These are phyloP conservation scores for Epichloe gansuensis DNA, from an alignment of 2,329 filamentous ascomycete species.

Conservation along the genomic window DNA sequence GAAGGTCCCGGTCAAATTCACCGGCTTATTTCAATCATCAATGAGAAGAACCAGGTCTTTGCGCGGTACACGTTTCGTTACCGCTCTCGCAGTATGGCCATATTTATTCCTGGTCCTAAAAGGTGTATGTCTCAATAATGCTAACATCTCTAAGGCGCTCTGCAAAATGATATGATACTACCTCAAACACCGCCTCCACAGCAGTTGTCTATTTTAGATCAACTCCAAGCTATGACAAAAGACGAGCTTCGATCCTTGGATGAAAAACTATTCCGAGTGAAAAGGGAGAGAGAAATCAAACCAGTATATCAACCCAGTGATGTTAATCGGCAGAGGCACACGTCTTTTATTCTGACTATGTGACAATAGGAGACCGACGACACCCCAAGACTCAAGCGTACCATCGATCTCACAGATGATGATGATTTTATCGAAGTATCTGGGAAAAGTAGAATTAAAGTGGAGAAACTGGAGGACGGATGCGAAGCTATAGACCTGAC, in stretches of 20 bases:
- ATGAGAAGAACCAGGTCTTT: not conserved
- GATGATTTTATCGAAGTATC: not conserved
- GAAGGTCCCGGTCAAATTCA: not conserved
- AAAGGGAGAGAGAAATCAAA: constrained; percentile 3
- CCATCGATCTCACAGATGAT: constrained; percentile 7
- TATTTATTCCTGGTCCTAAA: not conserved
- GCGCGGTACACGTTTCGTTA: constrained; percentile 11
- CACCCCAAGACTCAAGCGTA: not conserved
- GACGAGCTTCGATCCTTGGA: constrained; percentile 12
- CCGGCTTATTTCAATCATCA: too few species aligned
- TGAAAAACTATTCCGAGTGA: constrained; percentile 7
- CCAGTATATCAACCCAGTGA: not conserved
- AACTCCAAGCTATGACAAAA: constrained; percentile 7
- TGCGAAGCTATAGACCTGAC: constrained; percentile 1
- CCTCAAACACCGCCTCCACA: constrained; percentile 8
- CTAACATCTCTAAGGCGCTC: constrained; percentile 7
- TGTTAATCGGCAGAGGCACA: not conserved
- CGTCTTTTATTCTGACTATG: not conserved
- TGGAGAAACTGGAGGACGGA: not conserved
- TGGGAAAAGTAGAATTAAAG: not conserved
- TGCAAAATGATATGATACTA: constrained; percentile 13
- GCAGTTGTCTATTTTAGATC: not conserved
- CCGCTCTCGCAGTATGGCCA: constrained; percentile 11
- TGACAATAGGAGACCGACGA: not conserved
- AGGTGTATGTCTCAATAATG: not conserved